Base-by-base conservation (phyloP, 176 grass and related monocot species). In the Eragrostis curvula region DNA sequence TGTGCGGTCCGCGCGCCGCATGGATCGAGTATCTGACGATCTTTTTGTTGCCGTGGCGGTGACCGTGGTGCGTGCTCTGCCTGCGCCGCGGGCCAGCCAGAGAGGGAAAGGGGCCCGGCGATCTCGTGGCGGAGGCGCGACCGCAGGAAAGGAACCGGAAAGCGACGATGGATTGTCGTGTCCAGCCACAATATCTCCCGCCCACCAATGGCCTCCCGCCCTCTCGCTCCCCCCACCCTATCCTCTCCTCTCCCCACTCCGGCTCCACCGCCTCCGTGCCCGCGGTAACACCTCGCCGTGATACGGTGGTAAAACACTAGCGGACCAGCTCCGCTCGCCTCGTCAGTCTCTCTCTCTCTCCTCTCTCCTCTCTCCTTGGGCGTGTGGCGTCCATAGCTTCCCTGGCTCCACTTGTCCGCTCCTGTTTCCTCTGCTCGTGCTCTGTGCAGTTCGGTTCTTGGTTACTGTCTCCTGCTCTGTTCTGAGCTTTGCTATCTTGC, bases 171-270 rank as follows among this genome's bases (percentile, higher is more conserved):
- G 71, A 32, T 36, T 63, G 71, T 4, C 32, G 3, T 4, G 29
- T 59, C 18, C 77, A 52, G 64, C 82, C 69, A 70, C 27, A 90
- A 89, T 93, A 93, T 99, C 93, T 99, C 23, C 75, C 79, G 82
- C 82, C 80, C 65, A 80, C 93, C 96, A 98, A 95, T 98, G 85
- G 75, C 93, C 47, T 80, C 72, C 74, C 88, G 80, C 86, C 65
- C 73, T 65, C 89, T 49, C 68, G 20, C 65, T 42, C 51, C 66
- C 41, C 56, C 60, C 57, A 85, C 80, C 89, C 84, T 91, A 91
- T 94, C 92, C 75, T 85, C 88, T 69, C 79, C 70, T 65, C 2
- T 21, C 5, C 5, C 29, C 20, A 21, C 11, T 13, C 18, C 45
- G 59, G 16, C 76, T 49, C 60, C 75, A 17, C 42, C 42, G 0